Evolutionary conservation across 768 basidiomycete species (phyloP).

Genomic region (Thelephora aurantiotincta): DNA sequence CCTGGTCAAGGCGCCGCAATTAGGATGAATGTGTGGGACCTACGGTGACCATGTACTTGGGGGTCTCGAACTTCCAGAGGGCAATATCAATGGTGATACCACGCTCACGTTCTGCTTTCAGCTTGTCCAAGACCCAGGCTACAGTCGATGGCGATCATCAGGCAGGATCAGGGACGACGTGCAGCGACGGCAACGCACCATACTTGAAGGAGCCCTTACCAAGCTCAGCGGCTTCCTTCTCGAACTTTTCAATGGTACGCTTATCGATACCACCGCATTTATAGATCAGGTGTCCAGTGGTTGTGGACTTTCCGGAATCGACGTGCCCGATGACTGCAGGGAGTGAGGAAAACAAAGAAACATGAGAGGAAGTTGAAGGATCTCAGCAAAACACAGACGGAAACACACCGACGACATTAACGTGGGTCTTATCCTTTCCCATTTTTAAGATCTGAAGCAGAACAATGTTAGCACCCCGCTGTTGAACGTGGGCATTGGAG

Average conservation of each 20-base stretch:
- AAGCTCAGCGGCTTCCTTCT: constrained; percentile 99
- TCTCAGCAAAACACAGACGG: constrained; percentile 16
- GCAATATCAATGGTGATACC: constrained; percentile 99
- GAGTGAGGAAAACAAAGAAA: constrained; percentile 7
- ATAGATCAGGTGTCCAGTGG: constrained; percentile 99
- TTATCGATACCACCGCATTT: constrained; percentile 99
- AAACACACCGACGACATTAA: constrained; percentile 90
- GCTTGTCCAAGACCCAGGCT: constrained; percentile 99
- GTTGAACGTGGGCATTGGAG: too few species aligned
- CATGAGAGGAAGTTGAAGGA: constrained; percentile 14
- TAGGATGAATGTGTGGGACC: constrained; percentile 16
- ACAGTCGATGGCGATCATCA: constrained; percentile 18
- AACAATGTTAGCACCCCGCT: constrained; percentile 4
- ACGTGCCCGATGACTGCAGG: constrained; percentile 88
- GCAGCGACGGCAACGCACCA: constrained; percentile 36
- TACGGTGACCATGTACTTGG: constrained; percentile 88
- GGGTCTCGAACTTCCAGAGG: constrained; percentile 99
- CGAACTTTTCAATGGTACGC: constrained; percentile 99
- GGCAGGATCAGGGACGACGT: constrained; percentile 2
- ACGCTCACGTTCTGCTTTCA: constrained; percentile 99
- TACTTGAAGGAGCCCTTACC: constrained; percentile 99
- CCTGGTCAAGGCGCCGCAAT: background rate
- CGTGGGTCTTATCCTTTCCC: constrained; percentile 94
- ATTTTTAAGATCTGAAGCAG: constrained; percentile 44
- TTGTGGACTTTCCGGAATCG: constrained; percentile 99